Percentiles rank a stretch among this genome's conserved stretches.
These are phyloP conservation scores for Penicillium fuscoglaucum DNA, from an alignment of 2,329 filamentous ascomycete genomes.

Conservation along the genomic window DNA sequence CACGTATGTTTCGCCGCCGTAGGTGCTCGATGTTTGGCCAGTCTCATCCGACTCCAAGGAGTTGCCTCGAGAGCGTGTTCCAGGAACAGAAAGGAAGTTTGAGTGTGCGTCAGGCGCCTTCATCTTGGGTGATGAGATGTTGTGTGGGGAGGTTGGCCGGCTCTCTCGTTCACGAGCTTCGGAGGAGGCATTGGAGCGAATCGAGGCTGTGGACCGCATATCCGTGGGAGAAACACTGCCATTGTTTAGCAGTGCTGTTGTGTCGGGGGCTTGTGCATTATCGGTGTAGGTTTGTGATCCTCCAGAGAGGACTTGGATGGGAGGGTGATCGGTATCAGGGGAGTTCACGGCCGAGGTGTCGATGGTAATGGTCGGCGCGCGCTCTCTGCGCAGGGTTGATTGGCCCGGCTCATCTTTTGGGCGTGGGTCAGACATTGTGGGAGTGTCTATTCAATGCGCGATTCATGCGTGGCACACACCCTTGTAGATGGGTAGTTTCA, in stretches of 20 bases:
- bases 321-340: conserved; percentile 36
- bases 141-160: conserved; percentile 66
- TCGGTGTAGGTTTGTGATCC: conserved; percentile 42
- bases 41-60: conserved; percentile 64
- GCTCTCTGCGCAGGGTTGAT: conserved; percentile 40
- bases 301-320: conserved; percentile 38
- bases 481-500: conserved; percentile 11
- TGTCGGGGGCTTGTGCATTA: conserved; percentile 34
- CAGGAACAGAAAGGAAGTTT: conserved; percentile 64
- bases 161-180: conserved; percentile 56
- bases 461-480: conserved; percentile 16
- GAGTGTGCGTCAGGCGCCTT: conserved; percentile 53
- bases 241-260: conserved; percentile 32
- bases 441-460: conserved; percentile 15
- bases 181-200: conserved; percentile 57
- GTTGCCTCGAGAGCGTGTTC: conserved; percentile 62
- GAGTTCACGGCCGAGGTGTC: conserved; percentile 56
- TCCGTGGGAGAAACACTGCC: conserved; percentile 49
- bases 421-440: conserved; percentile 34
- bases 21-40: conserved; percentile 53
- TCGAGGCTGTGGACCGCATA: conserved; percentile 53
- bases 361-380: conserved; percentile 58
- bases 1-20: conserved; percentile 57
- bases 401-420: conserved; percentile 25
- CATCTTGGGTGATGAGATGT: conserved; percentile 63